A percentile compares a stretch with the other conserved stretches of the same genome.
phyloP scores from a whole-genome alignment of 768 basidiomycete genomes.

The Mycena metata region DNA sequence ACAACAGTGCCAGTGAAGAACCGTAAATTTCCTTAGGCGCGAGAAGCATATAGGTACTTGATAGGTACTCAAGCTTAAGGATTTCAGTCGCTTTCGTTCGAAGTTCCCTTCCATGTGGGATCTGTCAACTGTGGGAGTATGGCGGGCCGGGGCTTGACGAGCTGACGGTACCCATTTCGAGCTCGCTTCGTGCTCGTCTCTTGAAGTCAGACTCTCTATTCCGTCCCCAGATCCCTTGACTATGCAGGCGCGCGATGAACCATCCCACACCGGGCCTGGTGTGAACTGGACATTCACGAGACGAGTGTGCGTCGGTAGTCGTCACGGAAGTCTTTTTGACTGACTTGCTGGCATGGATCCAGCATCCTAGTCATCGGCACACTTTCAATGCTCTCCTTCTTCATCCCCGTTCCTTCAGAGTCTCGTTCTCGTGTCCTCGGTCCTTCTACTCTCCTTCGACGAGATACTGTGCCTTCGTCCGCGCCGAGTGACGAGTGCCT shows the following conservation, averaged over 20 bases:
- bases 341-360: neutral
- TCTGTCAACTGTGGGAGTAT: too few species aligned
- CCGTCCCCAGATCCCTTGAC: neutral
- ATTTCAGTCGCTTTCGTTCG: too few species aligned
- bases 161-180: too few species aligned
- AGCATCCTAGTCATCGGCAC: neutral
- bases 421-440: neutral
- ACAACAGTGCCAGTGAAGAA: too few species aligned
- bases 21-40: too few species aligned
- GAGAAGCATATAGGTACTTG: too few species aligned
- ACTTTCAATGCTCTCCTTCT: neutral
- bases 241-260: too few species aligned
- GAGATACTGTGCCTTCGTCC: neutral
- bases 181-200: too few species aligned
- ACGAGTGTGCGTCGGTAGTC: slow-evolving; percentile 12
- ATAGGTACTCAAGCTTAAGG: too few species aligned
- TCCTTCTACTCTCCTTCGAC: neutral
- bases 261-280: neutral
- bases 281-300: slow-evolving; percentile 9
- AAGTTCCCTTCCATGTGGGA: too few species aligned
- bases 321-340: neutral
- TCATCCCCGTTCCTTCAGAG: neutral
- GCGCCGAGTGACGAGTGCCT: slow-evolving; percentile 38
- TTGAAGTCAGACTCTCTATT: neutral
- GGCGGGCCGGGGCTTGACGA: too few species aligned